Evolutionary conservation across 2,329 filamentous ascomycete genomes (phyloP).

Genomic region (Sphaerulina populicola): DNA sequence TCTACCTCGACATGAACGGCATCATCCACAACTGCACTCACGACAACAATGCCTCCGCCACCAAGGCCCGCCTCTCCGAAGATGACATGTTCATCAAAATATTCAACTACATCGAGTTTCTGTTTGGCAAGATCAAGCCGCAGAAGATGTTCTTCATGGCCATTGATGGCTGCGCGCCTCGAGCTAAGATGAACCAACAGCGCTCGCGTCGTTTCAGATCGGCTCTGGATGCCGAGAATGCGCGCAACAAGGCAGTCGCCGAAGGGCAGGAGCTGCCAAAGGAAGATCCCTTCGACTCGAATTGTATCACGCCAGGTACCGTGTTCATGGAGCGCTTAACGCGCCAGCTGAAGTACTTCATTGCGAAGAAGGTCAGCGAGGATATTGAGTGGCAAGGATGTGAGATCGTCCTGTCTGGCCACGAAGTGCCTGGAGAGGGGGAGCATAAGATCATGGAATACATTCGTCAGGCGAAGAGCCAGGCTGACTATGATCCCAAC

Average conservation of each 20-base stretch:
- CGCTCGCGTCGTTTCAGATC: conserved; percentile 90
- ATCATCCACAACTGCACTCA: conserved; percentile 99
- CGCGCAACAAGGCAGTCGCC: conserved; percentile 81
- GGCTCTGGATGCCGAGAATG: conserved; percentile 79
- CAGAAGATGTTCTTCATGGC: conserved; percentile 99
- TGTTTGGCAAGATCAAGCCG: conserved; percentile 97
- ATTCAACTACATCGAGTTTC: conserved; percentile 98
- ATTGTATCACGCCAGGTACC: conserved; percentile 95
- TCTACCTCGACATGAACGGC: conserved; percentile 98
- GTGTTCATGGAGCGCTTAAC: conserved; percentile 97
- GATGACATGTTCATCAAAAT: conserved; percentile 99
- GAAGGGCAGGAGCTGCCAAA: conserved; percentile 90
- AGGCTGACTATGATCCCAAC: conserved; percentile 85
- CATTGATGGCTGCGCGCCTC: conserved; percentile 91
- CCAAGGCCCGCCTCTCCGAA: conserved; percentile 85
- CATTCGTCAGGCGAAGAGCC: conserved; percentile 92
- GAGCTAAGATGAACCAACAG: conserved; percentile 99
- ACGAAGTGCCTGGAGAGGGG: conserved; percentile 95
- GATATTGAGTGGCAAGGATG: conserved; percentile 96
- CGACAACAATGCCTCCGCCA: conserved; percentile 86
- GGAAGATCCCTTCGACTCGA: conserved; percentile 94
- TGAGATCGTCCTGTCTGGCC: conserved; percentile 90
- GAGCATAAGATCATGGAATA: conserved; percentile 99
- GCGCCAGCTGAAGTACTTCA: conserved; percentile 90
- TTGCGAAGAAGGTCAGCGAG: conserved; percentile 97